phyloP scores from a whole-genome alignment of 2,329 filamentous ascomycete genomes.

The Ophiostoma novo-ulmi region DNA sequence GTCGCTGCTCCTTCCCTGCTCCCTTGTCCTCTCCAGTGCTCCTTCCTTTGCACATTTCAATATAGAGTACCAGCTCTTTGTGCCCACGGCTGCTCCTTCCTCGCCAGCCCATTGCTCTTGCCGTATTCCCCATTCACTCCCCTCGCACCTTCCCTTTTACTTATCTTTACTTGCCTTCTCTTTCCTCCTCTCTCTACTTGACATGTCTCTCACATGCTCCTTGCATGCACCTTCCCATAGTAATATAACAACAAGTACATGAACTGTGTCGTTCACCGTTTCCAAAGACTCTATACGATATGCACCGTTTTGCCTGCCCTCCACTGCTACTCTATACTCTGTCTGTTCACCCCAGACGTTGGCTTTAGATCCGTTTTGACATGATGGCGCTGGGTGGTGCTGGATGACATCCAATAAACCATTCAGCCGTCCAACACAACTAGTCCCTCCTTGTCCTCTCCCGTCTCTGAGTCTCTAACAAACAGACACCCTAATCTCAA shows the following conservation, averaged over 20 bases:
- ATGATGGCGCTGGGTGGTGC: background rate
- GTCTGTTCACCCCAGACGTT: background rate
- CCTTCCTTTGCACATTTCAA: background rate
- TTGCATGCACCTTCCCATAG: background rate
- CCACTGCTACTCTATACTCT: background rate
- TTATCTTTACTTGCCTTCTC: too few relatives aligned
- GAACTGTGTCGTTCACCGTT: background rate
- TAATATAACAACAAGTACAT: background rate
- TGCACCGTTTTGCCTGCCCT: background rate
- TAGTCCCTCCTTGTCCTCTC: background rate
- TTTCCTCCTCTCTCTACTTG: background rate
- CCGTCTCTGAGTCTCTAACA: background rate
- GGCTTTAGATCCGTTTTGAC: constrained; percentile 16
- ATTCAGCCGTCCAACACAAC: background rate
- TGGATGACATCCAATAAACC: background rate
- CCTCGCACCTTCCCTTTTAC: background rate
- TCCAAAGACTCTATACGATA: background rate
- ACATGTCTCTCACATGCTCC: background rate
- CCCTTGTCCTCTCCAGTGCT: background rate
- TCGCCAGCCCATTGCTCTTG: constrained; percentile 3
- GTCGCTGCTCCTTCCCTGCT: background rate
- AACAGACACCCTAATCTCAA: background rate
- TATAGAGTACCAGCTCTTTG: background rate
- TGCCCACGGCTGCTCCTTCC: background rate
- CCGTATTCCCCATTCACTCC: background rate